phyloP scores from a whole-genome alignment of 2,329 filamentous ascomycete species.

The Stagonosporopsis vannaccii region DNA sequence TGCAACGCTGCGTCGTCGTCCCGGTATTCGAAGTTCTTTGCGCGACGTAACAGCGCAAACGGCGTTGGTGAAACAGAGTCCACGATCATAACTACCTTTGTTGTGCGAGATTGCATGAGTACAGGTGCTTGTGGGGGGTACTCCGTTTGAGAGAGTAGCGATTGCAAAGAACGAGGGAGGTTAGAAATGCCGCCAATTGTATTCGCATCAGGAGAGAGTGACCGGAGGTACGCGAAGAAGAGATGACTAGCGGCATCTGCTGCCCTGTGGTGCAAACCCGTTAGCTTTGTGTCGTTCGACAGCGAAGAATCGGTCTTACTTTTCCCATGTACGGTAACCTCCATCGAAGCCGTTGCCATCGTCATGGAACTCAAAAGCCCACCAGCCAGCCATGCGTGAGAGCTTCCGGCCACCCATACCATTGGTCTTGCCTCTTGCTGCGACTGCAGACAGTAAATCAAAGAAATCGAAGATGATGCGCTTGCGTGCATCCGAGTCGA shows the following conservation, averaged over 20 bases:
- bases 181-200: constrained; percentile 80
- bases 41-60: constrained; percentile 86
- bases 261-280: constrained; percentile 65
- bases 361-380: constrained; percentile 93
- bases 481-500: constrained; percentile 83
- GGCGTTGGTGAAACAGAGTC: constrained; percentile 93
- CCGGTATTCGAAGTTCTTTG: constrained; percentile 94
- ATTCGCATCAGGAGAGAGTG: constrained; percentile 78
- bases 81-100: constrained; percentile 96
- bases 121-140: constrained; percentile 85
- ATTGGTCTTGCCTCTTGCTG: constrained; percentile 91
- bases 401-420: constrained; percentile 92
- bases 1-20: constrained; percentile 86
- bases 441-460: constrained; percentile 87
- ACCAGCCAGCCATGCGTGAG: constrained; percentile 96
- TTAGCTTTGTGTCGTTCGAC: constrained; percentile 9
- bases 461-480: constrained; percentile 97
- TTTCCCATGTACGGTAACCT: constrained; percentile 88
- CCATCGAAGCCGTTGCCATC: constrained; percentile 91
- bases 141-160: constrained; percentile 88
- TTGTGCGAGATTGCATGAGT: constrained; percentile 79
- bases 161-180: constrained; percentile 88
- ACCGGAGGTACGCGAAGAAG: constrained; percentile 96
- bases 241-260: constrained; percentile 96
- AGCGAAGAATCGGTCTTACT: constrained; percentile 58